A percentile compares a stretch with the other conserved stretches of the same genome.
Conservation (phyloP, 169 alveolate genomes). For the Besnoitia besnoiti region DNA sequence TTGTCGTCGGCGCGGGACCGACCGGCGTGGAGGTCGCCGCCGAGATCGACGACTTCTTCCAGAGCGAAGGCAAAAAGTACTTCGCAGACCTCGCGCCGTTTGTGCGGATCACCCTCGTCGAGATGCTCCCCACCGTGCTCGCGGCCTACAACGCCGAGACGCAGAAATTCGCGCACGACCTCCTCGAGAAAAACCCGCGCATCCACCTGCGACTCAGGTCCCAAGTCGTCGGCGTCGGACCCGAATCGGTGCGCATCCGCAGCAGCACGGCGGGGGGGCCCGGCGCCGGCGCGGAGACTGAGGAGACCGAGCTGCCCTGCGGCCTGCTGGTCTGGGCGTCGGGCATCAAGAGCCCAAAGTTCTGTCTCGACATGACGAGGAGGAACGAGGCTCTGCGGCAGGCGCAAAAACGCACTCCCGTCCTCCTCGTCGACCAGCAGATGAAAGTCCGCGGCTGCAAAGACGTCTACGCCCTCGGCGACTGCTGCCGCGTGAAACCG, state of each 20-base stretch:
- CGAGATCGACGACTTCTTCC: slow-evolving; percentile 66
- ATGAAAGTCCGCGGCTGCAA: slow-evolving; percentile 46
- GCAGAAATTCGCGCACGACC: not conserved
- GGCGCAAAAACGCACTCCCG: slow-evolving; percentile 27
- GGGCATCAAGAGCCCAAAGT: slow-evolving; percentile 42
- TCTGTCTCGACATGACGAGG: slow-evolving; percentile 1
- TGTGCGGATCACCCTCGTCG: slow-evolving; percentile 46
- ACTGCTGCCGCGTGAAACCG: slow-evolving; percentile 49
- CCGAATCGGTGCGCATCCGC: not conserved
- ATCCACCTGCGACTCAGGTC: slow-evolving; percentile 23
- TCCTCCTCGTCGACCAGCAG: slow-evolving; percentile 44
- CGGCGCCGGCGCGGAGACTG: not conserved
- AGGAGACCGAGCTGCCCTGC: slow-evolving; percentile 41
- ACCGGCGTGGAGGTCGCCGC: slow-evolving; percentile 74
- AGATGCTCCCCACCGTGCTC: slow-evolving; percentile 52
- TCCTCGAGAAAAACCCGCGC: not conserved
- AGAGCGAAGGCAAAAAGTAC: slow-evolving; percentile 20
- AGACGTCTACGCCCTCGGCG: slow-evolving; percentile 62
- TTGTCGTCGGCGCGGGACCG: slow-evolving; percentile 74
- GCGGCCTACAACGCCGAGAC: slow-evolving; percentile 31
- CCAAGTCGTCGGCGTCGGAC: slow-evolving; percentile 28
- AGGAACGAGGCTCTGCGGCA: not conserved
- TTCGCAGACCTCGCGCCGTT: slow-evolving; percentile 34
- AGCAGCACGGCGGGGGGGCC: not conserved
- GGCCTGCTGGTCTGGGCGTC: slow-evolving; percentile 67